A percentile compares a stretch with the other conserved stretches of the same genome.
These are phyloP conservation scores for Neonectria punicea DNA, from an alignment of 2,329 filamentous ascomycete species.

Conservation along the genomic window DNA sequence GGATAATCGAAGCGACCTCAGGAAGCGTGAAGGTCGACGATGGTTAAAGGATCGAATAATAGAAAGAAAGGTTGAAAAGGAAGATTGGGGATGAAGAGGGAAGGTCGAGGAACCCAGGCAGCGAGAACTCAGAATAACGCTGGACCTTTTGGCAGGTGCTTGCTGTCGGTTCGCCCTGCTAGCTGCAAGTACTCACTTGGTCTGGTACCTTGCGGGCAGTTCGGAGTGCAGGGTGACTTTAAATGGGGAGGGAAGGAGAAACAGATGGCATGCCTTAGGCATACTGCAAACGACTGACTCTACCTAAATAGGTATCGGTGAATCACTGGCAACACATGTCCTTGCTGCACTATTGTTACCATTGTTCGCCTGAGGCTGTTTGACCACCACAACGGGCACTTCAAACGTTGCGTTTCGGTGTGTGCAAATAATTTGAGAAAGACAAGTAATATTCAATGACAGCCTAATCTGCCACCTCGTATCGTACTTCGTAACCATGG, in stretches of 20 bases:
- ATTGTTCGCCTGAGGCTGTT: background rate
- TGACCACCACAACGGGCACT: background rate
- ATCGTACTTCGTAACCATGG: background rate
- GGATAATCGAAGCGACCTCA: background rate
- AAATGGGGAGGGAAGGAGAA: background rate
- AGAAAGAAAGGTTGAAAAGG: background rate
- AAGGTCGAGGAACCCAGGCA: background rate
- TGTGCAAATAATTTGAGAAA: background rate
- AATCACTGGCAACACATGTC: background rate
- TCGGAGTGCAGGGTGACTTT: background rate
- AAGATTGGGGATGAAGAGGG: background rate
- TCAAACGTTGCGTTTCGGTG: background rate
- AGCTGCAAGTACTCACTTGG: background rate
- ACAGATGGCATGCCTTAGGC: background rate
- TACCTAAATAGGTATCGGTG: background rate
- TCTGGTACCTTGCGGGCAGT: background rate
- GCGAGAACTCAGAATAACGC: background rate
- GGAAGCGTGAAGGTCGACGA: background rate
- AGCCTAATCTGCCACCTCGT: conserved; percentile 6
- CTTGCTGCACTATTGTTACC: background rate
- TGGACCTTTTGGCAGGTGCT: background rate
- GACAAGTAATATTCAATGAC: conserved; percentile 20
- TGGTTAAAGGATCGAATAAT: background rate
- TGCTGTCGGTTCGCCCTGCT: background rate
- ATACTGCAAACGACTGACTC: background rate